A percentile compares a stretch with the other conserved stretches of the same genome.
Evolutionary conservation across 371 early-diverging fungal species (phyloP).

Genomic region (Zopfochytrium polystomum): DNA sequence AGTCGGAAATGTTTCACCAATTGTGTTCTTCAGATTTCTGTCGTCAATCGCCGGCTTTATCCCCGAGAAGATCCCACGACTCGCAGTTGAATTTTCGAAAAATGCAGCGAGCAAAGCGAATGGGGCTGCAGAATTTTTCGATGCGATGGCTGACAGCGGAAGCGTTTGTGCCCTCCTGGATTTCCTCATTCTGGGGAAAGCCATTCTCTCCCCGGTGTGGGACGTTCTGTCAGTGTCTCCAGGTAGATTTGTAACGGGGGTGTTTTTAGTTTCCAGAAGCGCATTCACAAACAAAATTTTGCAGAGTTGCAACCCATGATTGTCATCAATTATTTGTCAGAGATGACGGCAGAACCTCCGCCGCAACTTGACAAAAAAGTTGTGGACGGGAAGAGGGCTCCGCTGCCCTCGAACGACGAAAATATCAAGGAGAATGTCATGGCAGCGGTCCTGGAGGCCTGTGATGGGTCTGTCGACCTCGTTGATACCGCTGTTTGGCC

Average conservation of each 20-base stretch:
- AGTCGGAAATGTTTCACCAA: background rate
- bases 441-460: too few species aligned
- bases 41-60: slow-evolving; percentile 7
- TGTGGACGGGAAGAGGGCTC: too few species aligned
- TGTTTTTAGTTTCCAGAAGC: background rate
- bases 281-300: slow-evolving; percentile 1
- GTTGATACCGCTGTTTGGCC: too few species aligned
- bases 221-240: background rate
- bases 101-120: background rate
- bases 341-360: background rate
- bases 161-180: slow-evolving; percentile 8
- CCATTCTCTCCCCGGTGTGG: slow-evolving; percentile 4
- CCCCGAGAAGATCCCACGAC: slow-evolving; percentile 13
- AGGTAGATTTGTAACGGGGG: background rate
- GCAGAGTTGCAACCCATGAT: background rate
- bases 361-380: too few species aligned
- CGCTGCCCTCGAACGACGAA: too few species aligned
- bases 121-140: background rate
- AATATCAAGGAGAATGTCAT: too few species aligned
- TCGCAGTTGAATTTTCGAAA: background rate
- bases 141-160: slow-evolving; percentile 6
- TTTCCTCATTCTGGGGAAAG: background rate
- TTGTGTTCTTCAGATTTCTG: slow-evolving; percentile 12
- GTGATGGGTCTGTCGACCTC: too few species aligned
- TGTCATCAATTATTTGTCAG: background rate